A percentile compares a stretch with the other conserved stretches of the same genome.
phyloP scores from a whole-genome alignment of 2,329 filamentous ascomycete genomes.

The Periglandula ipomoeae region DNA sequence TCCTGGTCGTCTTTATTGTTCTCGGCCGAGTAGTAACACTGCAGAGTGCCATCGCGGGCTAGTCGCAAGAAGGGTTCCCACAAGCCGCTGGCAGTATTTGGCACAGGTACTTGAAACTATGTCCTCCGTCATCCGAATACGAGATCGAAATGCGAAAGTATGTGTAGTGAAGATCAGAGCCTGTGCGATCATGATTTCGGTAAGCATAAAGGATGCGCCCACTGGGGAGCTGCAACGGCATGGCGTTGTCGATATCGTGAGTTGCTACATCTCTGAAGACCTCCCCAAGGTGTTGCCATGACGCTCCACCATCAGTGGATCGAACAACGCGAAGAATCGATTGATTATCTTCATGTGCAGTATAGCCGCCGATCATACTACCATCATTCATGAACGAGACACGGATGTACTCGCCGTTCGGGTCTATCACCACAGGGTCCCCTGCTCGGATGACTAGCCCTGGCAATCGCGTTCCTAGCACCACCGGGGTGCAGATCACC shows the following conservation, averaged over 20 bases:
- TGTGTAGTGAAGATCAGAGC: background rate
- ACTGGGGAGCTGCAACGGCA: conserved; percentile 24
- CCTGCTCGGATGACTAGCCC: background rate
- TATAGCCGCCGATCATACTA: background rate
- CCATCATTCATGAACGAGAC: background rate
- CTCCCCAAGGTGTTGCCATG: no score
- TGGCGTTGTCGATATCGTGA: conserved; percentile 24
- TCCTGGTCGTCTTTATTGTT: conserved; percentile 30
- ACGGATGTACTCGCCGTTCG: background rate
- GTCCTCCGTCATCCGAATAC: conserved; percentile 22
- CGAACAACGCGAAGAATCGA: no score
- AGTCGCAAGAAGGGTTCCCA: conserved; percentile 38
- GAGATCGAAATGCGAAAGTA: background rate
- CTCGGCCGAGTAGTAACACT: conserved; percentile 36
- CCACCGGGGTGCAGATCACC: background rate
- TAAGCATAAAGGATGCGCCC: conserved; percentile 28
- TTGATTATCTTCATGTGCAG: no score
- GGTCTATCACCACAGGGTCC: background rate
- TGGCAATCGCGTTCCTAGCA: background rate
- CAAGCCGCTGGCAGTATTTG: conserved; percentile 24
- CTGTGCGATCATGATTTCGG: conserved; percentile 19
- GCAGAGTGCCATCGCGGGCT: conserved; percentile 27
- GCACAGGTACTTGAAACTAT: conserved; percentile 25
- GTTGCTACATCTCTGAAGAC: no score
- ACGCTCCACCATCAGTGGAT: no score